Percentiles rank a stretch among this genome's conserved stretches.
Evolutionary conservation across 1,139 yeast genomes (phyloP).

Genomic region (Diutina sp.): DNA sequence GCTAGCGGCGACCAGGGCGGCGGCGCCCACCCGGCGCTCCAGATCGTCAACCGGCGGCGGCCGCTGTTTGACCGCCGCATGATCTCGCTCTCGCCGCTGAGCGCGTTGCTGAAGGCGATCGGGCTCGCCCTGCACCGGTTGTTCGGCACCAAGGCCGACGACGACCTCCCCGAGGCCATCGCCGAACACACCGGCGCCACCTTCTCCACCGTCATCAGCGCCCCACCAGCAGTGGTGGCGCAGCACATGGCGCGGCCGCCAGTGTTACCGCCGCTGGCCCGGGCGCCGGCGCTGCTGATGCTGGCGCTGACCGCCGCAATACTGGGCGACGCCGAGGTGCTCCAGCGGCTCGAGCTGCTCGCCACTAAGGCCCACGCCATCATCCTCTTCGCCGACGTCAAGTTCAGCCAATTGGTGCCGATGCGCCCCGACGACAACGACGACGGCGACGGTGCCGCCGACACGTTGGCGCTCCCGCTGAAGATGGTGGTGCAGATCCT

Average conservation of each 20-base stretch:
- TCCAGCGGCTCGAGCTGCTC: constrained; percentile 49
- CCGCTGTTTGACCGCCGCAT: constrained; percentile 30
- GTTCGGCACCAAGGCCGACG: constrained; percentile 38
- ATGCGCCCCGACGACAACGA: constrained; percentile 52
- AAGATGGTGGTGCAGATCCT: constrained; percentile 49
- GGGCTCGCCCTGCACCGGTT: constrained; percentile 80
- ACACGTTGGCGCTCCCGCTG: constrained; percentile 30
- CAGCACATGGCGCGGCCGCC: neutral
- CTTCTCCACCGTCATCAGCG: neutral
- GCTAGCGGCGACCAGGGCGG: constrained; percentile 7
- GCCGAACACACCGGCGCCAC: neutral
- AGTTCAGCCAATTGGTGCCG: constrained; percentile 74
- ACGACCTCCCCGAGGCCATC: neutral
- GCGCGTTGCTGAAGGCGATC: constrained; percentile 78
- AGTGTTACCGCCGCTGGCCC: neutral
- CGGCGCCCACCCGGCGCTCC: neutral
- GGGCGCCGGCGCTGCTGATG: neutral
- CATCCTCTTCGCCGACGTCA: constrained; percentile 80
- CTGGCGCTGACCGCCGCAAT: neutral
- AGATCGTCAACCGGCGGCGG: neutral
- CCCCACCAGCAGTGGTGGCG: neutral
- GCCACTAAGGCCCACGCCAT: constrained; percentile 89
- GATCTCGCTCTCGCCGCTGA: constrained; percentile 72
- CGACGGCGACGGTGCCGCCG: constrained; percentile 23
- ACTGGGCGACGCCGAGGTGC: constrained; percentile 22